Evolutionary conservation across 352 stramenopile genomes (phyloP).

Genomic region (Pythium aphanidermatum): DNA sequence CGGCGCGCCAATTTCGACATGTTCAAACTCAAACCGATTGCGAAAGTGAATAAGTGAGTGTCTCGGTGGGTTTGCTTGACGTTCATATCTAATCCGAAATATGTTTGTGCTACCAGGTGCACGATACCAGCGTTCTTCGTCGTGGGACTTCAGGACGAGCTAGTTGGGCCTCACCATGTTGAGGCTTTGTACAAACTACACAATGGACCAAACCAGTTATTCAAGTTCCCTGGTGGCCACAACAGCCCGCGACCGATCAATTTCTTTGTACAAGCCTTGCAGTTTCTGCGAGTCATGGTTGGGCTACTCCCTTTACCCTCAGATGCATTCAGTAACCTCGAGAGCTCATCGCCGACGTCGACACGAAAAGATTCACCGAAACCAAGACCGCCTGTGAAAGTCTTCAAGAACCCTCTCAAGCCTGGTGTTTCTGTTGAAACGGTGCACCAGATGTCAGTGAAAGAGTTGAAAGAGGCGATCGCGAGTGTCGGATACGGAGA

Average conservation of each 20-base stretch:
- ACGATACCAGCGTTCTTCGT: constrained; percentile 74
- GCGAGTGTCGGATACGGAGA: constrained; percentile 65
- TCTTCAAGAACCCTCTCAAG: constrained; percentile 67
- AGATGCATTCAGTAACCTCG: constrained; percentile 46
- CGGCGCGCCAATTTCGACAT: constrained; percentile 82
- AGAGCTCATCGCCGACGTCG: constrained; percentile 8
- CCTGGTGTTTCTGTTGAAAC: constrained; percentile 46
- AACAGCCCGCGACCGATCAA: constrained; percentile 71
- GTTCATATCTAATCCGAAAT: background rate
- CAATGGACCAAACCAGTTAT: constrained; percentile 75
- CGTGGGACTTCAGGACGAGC: constrained; percentile 66
- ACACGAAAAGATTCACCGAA: constrained; percentile 23
- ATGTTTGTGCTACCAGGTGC: constrained; percentile 21
- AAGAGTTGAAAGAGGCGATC: constrained; percentile 74
- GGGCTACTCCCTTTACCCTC: constrained; percentile 57
- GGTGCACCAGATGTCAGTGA: constrained; percentile 67
- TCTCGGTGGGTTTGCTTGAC: background rate
- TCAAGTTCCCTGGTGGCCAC: constrained; percentile 72
- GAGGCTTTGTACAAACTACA: constrained; percentile 66
- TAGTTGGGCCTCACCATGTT: constrained; percentile 72
- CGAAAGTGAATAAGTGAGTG: constrained; percentile 56
- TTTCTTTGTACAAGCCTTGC: constrained; percentile 74
- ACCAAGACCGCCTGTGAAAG: constrained; percentile 24
- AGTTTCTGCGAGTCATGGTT: constrained; percentile 79
- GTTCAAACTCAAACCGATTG: constrained; percentile 82